phyloP scores from a whole-genome alignment of 208 protist species.

The Trypanosoma cruzi region DNA sequence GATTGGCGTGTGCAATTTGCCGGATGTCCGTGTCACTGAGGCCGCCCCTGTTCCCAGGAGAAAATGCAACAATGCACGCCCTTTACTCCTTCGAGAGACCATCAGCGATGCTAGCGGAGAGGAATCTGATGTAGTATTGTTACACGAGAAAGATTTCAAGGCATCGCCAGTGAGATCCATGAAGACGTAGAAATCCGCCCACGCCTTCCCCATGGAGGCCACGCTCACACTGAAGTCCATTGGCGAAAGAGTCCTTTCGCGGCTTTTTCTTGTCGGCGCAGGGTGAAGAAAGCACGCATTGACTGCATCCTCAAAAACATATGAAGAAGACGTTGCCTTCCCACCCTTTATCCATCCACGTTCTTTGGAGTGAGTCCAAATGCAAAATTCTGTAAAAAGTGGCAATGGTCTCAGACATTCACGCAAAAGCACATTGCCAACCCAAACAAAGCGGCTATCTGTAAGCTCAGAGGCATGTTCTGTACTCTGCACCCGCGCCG shows the following conservation, averaged over 20 bases:
- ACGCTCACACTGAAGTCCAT: slow-evolving; percentile 4
- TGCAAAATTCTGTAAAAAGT: slow-evolving; percentile 14
- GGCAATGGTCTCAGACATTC: slow-evolving; percentile 5
- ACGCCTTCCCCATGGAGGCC: slow-evolving; percentile 13
- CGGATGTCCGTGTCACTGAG: too few relatives aligned
- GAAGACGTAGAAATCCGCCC: slow-evolving; percentile 18
- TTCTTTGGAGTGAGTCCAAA: neutral
- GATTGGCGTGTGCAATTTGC: too few relatives aligned
- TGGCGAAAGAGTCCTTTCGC: neutral
- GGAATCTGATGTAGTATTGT: too few relatives aligned
- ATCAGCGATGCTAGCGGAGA: too few relatives aligned
- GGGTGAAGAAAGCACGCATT: slow-evolving; percentile 20
- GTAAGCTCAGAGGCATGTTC: slow-evolving; percentile 9
- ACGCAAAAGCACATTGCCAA: slow-evolving; percentile 10
- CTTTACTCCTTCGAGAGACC: too few relatives aligned
- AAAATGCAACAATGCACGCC: too few relatives aligned
- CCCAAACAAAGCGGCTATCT: slow-evolving; percentile 11
- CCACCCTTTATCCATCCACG: neutral
- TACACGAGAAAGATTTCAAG: too few relatives aligned
- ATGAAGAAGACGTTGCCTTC: neutral
- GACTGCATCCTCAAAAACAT: slow-evolving; percentile 6
- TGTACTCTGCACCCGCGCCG: slow-evolving; percentile 18
- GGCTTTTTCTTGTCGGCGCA: neutral
- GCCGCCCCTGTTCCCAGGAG: too few relatives aligned
- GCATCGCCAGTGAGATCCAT: too few relatives aligned